Conservation (phyloP, 805 yeast species). For the Vanderwaltozyma yarrowii region DNA sequence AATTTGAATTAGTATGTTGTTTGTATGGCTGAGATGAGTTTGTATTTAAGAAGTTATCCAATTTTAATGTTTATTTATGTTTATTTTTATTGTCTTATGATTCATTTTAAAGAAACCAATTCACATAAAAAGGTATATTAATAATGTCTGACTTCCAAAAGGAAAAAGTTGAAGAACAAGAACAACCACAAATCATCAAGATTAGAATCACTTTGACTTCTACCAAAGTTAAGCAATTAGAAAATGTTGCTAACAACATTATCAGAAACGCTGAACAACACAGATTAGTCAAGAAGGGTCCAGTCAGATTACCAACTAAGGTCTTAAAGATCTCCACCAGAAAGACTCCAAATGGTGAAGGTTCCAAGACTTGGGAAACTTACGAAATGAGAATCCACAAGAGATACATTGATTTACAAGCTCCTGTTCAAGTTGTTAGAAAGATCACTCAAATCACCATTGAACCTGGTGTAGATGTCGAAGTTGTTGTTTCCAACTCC, state of each 20-base stretch:
- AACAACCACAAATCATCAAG: slow-evolving; percentile 80
- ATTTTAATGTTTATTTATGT: background rate
- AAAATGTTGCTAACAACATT: slow-evolving; percentile 88
- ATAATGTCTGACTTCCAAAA: slow-evolving; percentile 74
- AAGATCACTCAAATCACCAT: slow-evolving; percentile 95
- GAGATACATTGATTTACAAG: slow-evolving; percentile 97
- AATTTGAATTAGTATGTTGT: no score
- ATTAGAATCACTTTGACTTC: slow-evolving; percentile 99
- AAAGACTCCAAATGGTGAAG: slow-evolving; percentile 99
- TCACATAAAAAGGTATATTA: slow-evolving; percentile 34
- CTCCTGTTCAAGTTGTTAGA: slow-evolving; percentile 89
- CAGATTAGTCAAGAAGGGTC: slow-evolving; percentile 91
- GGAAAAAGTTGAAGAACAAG: slow-evolving; percentile 79
- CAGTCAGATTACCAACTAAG: slow-evolving; percentile 99
- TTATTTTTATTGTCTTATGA: background rate
- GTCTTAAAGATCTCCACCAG: slow-evolving; percentile 97
- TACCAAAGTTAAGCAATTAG: slow-evolving; percentile 96
- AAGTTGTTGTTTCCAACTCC: slow-evolving; percentile 65
- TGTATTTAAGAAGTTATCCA: background rate
- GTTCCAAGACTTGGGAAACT: slow-evolving; percentile 99
- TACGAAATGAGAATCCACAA: slow-evolving; percentile 99
- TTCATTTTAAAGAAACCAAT: background rate
- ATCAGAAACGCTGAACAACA: slow-evolving; percentile 76
- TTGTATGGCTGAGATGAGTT: background rate
- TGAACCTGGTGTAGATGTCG: slow-evolving; percentile 99